Evolutionary conservation across 164 flowering plant species (phyloP).

Genomic region (Magnolia changhungtana): DNA sequence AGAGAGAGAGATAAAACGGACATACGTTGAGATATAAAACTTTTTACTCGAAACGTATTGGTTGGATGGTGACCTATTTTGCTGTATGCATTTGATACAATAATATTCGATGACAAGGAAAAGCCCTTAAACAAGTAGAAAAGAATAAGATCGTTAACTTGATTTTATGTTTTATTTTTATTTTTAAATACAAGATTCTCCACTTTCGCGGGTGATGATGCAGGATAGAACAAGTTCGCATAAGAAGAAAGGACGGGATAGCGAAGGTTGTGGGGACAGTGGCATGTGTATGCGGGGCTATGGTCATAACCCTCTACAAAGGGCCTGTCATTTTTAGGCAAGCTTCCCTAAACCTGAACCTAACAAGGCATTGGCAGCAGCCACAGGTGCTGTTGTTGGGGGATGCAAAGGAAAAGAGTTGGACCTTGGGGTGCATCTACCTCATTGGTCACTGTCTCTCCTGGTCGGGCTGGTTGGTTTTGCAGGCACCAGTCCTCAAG

Average conservation of each 20-base stretch:
- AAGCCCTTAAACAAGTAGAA: not conserved
- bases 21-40: no score
- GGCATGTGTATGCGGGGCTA: constrained; percentile 80
- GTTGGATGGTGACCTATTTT: not conserved
- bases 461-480: constrained; percentile 96
- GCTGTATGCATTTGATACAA: not conserved
- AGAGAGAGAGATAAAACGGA: no score
- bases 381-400: constrained; percentile 37
- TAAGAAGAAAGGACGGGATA: constrained; percentile 77
- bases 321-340: constrained; percentile 59
- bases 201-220: not conserved
- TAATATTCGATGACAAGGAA: no score
- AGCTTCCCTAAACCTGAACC: constrained; percentile 7
- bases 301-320: constrained; percentile 88
- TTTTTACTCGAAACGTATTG: not conserved
- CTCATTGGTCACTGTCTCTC: constrained; percentile 93
- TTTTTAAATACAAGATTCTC: not conserved
- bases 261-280: constrained; percentile 73
- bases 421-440: constrained; percentile 91
- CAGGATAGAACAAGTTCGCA: constrained; percentile 88
- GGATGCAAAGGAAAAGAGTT: constrained; percentile 74
- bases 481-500: constrained; percentile 91
- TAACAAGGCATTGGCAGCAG: not conserved
- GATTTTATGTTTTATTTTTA: not conserved
- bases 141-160: not conserved